A percentile compares a stretch with the other conserved stretches of the same genome.
Evolutionary conservation across 2,329 filamentous ascomycete genomes (phyloP).

Genomic region (Colletotrichum sp.): DNA sequence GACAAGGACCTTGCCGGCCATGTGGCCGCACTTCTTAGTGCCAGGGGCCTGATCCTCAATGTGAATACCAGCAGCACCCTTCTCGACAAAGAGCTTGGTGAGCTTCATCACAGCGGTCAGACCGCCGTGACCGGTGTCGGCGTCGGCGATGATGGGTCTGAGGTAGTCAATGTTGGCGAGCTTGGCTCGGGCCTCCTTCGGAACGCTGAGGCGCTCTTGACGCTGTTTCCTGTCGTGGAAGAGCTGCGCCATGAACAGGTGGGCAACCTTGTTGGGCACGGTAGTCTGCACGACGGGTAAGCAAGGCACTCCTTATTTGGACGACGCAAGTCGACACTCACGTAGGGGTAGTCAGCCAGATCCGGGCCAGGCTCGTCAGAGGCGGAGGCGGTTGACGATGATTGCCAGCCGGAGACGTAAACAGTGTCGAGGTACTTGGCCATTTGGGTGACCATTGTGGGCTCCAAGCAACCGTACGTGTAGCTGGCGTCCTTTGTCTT

Average conservation of each 20-base stretch:
- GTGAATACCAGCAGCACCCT: constrained; percentile 95
- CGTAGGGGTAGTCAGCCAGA: constrained; percentile 96
- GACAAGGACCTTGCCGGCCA: constrained; percentile 98
- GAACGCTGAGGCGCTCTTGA: constrained; percentile 84
- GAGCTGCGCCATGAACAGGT: constrained; percentile 97
- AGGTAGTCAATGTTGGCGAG: constrained; percentile 90
- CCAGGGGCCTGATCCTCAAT: constrained; percentile 98
- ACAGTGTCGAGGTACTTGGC: constrained; percentile 98
- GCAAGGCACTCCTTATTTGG: not conserved
- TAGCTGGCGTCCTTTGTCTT: constrained; percentile 87
- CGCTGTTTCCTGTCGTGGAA: constrained; percentile 99
- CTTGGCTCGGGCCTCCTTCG: constrained; percentile 73
- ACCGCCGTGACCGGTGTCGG: constrained; percentile 95
- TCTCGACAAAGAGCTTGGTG: constrained; percentile 96
- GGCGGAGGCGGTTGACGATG: constrained; percentile 91
- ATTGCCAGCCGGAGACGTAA: constrained; percentile 99
- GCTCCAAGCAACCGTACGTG: constrained; percentile 97
- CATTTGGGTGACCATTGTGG: constrained; percentile 99
- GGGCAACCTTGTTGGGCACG: constrained; percentile 96
- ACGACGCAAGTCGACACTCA: constrained; percentile 43
- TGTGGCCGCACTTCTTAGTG: constrained; percentile 99
- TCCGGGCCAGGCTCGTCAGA: constrained; percentile 97
- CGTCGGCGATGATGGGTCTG: constrained; percentile 94
- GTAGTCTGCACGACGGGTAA: constrained; percentile 69
- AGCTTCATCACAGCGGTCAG: constrained; percentile 99